Evolutionary conservation across 331 rosid genomes (phyloP).

Genomic region (Quercus lobata): DNA sequence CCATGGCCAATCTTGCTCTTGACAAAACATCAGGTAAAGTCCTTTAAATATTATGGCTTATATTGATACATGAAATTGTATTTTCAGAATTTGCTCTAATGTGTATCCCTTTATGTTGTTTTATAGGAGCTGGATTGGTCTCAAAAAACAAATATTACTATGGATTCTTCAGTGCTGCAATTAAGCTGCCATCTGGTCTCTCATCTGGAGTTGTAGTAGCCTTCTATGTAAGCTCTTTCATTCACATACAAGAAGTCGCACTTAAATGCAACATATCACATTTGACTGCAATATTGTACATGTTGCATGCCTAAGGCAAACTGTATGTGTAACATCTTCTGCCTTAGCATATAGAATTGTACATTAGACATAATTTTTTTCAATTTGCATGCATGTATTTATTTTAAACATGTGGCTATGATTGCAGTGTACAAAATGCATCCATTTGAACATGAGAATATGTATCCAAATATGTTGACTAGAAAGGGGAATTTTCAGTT

Average conservation of each 20-base stretch:
- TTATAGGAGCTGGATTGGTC: conserved; percentile 75
- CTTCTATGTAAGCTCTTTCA: conserved; percentile 65
- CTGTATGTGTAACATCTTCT: not conserved
- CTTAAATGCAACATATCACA: not conserved
- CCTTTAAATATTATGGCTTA: not conserved
- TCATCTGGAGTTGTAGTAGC: conserved; percentile 95
- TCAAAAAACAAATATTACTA: conserved; percentile 51
- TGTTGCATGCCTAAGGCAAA: not conserved
- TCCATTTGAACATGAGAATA: not conserved
- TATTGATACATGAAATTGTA: not conserved
- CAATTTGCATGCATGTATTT: too few species aligned
- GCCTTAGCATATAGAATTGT: not conserved
- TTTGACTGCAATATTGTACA: not conserved
- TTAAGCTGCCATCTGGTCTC: conserved; percentile 83
- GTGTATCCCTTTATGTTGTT: not conserved
- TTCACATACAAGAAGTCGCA: not conserved
- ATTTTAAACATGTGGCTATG: not conserved
- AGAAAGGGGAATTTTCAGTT: conserved; percentile 39
- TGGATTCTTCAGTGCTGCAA: conserved; percentile 96
- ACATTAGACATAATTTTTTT: too few species aligned
- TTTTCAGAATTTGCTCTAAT: not conserved
- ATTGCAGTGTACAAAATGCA: not conserved
- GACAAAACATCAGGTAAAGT: conserved; percentile 66
- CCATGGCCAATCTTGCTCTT: conserved; percentile 74
- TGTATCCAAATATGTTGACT: conserved; percentile 1